These are phyloP conservation scores for Didymella keratinophila DNA, from an alignment of 2,329 filamentous ascomycete species.

Conservation along the genomic window DNA sequence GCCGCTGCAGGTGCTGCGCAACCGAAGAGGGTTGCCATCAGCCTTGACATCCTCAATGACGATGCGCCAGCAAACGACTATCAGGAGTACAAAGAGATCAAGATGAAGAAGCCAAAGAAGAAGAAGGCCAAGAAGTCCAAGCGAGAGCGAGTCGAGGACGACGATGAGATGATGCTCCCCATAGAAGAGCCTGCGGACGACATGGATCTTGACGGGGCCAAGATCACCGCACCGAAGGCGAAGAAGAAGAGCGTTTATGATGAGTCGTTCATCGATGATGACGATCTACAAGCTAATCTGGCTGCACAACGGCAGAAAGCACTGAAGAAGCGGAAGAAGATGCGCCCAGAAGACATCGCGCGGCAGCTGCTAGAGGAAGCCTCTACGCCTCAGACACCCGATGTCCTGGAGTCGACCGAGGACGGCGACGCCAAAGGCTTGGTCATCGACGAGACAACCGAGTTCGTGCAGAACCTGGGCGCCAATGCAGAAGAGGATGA, in stretches of 20 bases:
- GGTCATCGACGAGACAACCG: conserved; percentile 94
- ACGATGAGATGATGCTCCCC: conserved; percentile 63
- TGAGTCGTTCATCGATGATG: conserved; percentile 83
- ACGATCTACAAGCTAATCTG: conserved; percentile 86
- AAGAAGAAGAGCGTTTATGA: conserved; percentile 73
- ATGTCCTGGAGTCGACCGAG: conserved; percentile 66
- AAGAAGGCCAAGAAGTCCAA: conserved; percentile 46
- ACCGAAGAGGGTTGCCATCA: conserved; percentile 73
- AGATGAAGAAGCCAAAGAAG: conserved; percentile 72
- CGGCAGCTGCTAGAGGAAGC: conserved; percentile 75
- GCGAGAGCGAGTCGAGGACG: conserved; percentile 58
- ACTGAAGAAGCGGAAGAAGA: conserved; percentile 90
- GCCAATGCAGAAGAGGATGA: conserved; percentile 45
- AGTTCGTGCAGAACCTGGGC: conserved; percentile 88
- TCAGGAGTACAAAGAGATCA: conserved; percentile 83
- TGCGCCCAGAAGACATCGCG: conserved; percentile 85
- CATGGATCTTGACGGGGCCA: conserved; percentile 77
- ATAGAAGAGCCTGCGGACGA: conserved; percentile 42
- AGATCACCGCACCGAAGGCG: conserved; percentile 35
- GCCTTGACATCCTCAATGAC: conserved; percentile 73
- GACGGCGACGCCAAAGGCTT: conserved; percentile 70
- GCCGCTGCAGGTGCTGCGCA: conserved; percentile 62
- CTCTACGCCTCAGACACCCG: conserved; percentile 56
- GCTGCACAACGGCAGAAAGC: conserved; percentile 83
- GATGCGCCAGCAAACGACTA: conserved; percentile 83